Percentiles rank a stretch among this genome's conserved stretches.
Conservation (phyloP, 2,329 filamentous ascomycete species). For the Diaporthe sp. region DNA sequence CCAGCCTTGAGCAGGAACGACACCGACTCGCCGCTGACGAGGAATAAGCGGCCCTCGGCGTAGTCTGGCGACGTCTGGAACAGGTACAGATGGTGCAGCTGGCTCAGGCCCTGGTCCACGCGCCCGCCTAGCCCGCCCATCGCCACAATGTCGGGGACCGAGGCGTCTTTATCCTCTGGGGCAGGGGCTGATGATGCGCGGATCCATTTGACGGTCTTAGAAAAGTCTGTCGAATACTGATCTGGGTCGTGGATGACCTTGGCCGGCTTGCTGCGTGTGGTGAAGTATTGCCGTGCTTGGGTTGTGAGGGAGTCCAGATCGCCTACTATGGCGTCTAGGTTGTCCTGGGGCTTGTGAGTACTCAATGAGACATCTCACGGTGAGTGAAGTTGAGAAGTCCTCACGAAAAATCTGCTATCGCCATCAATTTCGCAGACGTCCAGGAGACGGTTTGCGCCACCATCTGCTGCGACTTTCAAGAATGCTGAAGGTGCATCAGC, state of each 20-base stretch:
- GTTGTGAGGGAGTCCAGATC: conserved; percentile 87
- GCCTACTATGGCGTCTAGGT: conserved; percentile 82
- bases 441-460: conserved; percentile 84
- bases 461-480: conserved; percentile 86
- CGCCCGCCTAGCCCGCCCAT: conserved; percentile 89
- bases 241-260: conserved; percentile 78
- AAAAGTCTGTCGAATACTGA: conserved; percentile 92
- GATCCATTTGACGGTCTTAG: conserved; percentile 79
- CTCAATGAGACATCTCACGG: not conserved
- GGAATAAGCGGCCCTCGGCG: conserved; percentile 73
- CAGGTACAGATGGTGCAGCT: conserved; percentile 85
- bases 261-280: conserved; percentile 60
- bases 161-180: not conserved
- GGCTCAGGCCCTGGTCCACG: conserved; percentile 91
- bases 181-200: conserved; percentile 47
- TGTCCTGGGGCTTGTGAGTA: conserved; percentile 54
- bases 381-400: not conserved
- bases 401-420: conserved; percentile 52
- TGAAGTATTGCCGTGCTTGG: conserved; percentile 75
- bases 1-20: conserved; percentile 83
- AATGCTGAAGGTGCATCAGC: conserved; percentile 59
- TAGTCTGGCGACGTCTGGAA: conserved; percentile 67
- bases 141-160: conserved; percentile 75
- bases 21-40: conserved; percentile 84
- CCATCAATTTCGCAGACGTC: conserved; percentile 47